Evolutionary conservation across 768 basidiomycete genomes (phyloP), one percentile per base, ranked within the genome.

Genomic region (Hygrophoropsis aurantiaca): DNA sequence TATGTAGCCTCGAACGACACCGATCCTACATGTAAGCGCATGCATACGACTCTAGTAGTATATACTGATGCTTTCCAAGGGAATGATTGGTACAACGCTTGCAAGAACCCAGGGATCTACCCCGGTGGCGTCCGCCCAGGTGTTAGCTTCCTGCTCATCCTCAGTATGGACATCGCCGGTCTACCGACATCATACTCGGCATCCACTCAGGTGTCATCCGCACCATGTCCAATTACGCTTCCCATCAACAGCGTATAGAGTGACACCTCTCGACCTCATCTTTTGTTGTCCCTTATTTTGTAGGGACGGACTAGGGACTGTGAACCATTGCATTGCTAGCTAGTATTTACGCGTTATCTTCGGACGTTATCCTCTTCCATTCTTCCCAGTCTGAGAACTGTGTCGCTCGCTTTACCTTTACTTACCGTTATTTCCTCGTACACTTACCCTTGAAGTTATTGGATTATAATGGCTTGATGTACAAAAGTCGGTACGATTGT

Each of bases 1-100:
- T 97, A 95, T 63, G 53, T 81, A 11, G 90, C 85, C 0, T 71
- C 79, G 10, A 97, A 97, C 60, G 74, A 79, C 37, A 80, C 85
- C 4, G 94, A 97, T 66, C 72, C 76, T 27, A 95, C 94, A 18
- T 97, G 93, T 91, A 55, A 56, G 77, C 61, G 3, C 18, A 49
- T 11, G 27, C n/a, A 16, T 25, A 16, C 10, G 53, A 21, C 19
- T n/a, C 24, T 36, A n/a, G 40, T 40, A n/a, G 37, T 35, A n/a
- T 15, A n/a, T 46, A 53, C 43, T 44, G 13, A 56, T 42, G 11
- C 39, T 33, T 40, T 47, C 27, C 0, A 45, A 90, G 86, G 85
- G 87, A 60, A 61, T 6, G 81, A 80, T 44, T 89, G 86, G 82
- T 87, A 93, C 61, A 72, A 85, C 47, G 85, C 79, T 5, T 94